Percentiles rank a stretch among this genome's conserved stretches.
phyloP scores from a whole-genome alignment of 2,329 filamentous ascomycete species.

The Rhynchosporium graminicola region DNA sequence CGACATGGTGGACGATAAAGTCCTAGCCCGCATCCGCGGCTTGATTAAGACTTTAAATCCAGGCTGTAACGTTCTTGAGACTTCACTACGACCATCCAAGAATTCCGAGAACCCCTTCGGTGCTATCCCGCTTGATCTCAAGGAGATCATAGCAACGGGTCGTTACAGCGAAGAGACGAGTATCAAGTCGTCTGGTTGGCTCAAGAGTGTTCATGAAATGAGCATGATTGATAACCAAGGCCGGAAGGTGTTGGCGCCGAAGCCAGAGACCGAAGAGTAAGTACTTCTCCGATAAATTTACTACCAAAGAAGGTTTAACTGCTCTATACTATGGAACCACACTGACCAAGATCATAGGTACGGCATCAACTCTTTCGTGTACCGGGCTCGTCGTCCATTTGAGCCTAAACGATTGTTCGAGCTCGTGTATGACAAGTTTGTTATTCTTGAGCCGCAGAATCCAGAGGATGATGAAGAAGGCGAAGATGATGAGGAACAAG shows the following conservation, averaged over 20 bases:
- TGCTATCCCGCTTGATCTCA: constrained; percentile 57
- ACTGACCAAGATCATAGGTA: constrained; percentile 46
- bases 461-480: constrained; percentile 32
- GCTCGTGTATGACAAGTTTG: constrained; percentile 48
- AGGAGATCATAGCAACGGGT: constrained; percentile 64
- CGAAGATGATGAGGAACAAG: constrained; percentile 35
- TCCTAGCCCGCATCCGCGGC: constrained; percentile 50
- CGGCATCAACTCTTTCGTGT: constrained; percentile 71
- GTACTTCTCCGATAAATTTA: constrained; percentile 37
- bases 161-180: constrained; percentile 66
- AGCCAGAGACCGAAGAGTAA: constrained; percentile 67
- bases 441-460: constrained; percentile 42
- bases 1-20: constrained; percentile 41
- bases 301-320: neutral
- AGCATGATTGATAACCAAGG: constrained; percentile 58
- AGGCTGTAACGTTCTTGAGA: constrained; percentile 63
- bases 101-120: constrained; percentile 32
- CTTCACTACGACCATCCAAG: constrained; percentile 32
- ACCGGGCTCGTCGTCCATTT: constrained; percentile 57
- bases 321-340: neutral
- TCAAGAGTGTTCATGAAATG: constrained; percentile 70
- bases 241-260: constrained; percentile 59
- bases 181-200: constrained; percentile 67
- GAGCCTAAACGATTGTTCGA: constrained; percentile 45
- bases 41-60: constrained; percentile 66